These are phyloP conservation scores for Trichoderma pleuroti DNA, from an alignment of 2,329 filamentous ascomycete species.

Conservation along the genomic window DNA sequence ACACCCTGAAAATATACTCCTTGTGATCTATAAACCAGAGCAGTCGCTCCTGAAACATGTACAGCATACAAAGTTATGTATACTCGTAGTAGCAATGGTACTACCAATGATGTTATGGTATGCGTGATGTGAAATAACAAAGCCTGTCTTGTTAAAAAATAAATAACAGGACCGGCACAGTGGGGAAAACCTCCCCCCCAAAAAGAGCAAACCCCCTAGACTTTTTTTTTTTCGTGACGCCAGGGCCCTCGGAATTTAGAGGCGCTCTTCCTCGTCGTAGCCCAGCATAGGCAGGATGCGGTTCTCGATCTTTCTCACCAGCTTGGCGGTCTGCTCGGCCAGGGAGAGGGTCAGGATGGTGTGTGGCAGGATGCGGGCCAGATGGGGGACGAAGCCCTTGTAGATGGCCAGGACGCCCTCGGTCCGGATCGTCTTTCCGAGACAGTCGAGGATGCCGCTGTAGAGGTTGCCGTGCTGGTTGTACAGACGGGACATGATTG, in stretches of 20 bases:
- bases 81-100: background rate
- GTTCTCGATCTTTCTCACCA: conserved; percentile 74
- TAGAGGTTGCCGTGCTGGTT: conserved; percentile 99
- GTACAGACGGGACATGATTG: conserved; percentile 97
- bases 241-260: background rate
- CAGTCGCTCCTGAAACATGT: conserved; percentile 9
- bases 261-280: conserved; percentile 25
- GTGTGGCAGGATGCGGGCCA: conserved; percentile 90
- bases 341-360: conserved; percentile 90
- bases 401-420: conserved; percentile 92
- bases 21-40: conserved; percentile 20
- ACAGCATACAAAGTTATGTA: conserved; percentile 3
- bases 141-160: background rate
- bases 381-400: conserved; percentile 94
- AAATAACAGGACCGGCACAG: conserved; percentile 1
- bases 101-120: background rate
- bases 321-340: conserved; percentile 95
- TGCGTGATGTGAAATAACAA: conserved; percentile 5
- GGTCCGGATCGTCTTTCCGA: conserved; percentile 84
- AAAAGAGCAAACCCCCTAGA: background rate
- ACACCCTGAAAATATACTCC: conserved; percentile 6
- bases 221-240: background rate
- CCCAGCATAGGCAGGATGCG: conserved; percentile 46
- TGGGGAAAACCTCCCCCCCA: background rate
- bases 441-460: conserved; percentile 84